Percentiles rank a stretch among this genome's conserved stretches.
Conservation (phyloP, 2,329 filamentous ascomycete species). For the Laburnicola sp. region DNA sequence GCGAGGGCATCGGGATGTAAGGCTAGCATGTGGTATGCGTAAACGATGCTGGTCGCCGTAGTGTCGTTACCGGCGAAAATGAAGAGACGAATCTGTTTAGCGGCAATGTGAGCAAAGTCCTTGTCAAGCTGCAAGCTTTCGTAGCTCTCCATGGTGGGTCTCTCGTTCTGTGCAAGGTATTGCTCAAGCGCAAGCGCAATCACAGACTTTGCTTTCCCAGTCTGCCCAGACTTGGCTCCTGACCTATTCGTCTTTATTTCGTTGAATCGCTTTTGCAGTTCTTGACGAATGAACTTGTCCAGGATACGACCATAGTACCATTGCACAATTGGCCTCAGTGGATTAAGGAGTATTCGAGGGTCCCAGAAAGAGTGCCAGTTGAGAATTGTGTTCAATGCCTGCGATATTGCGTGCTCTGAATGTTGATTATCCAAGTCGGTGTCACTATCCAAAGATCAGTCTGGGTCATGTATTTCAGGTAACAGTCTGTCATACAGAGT, state of each 20-base stretch:
- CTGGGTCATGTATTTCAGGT: background rate
- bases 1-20: slow-evolving; percentile 20
- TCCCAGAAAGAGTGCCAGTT: slow-evolving; percentile 17
- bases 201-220: slow-evolving; percentile 10
- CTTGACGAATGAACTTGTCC: slow-evolving; percentile 1
- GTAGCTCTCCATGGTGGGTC: background rate
- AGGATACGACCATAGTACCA: slow-evolving; percentile 8
- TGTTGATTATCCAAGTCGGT: slow-evolving; percentile 2
- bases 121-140: slow-evolving; percentile 14
- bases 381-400: slow-evolving; percentile 5
- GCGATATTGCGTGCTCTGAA: background rate
- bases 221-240: background rate
- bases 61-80: slow-evolving; percentile 39
- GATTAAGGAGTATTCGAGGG: slow-evolving; percentile 10
- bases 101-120: slow-evolving; percentile 19
- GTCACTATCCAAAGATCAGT: background rate
- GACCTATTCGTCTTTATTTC: slow-evolving; percentile 1
- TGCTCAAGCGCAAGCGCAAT: slow-evolving; percentile 10
- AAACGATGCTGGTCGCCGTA: slow-evolving; percentile 30
- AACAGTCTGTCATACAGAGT: slow-evolving; percentile 11
- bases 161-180: slow-evolving; percentile 4
- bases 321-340: slow-evolving; percentile 9
- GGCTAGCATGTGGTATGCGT: slow-evolving; percentile 25
- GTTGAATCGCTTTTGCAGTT: slow-evolving; percentile 11
- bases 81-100: slow-evolving; percentile 33